Percentiles rank a stretch among this genome's conserved stretches.
Conservation (phyloP, 768 basidiomycete genomes). For the Mycena rebaudengoi region DNA sequence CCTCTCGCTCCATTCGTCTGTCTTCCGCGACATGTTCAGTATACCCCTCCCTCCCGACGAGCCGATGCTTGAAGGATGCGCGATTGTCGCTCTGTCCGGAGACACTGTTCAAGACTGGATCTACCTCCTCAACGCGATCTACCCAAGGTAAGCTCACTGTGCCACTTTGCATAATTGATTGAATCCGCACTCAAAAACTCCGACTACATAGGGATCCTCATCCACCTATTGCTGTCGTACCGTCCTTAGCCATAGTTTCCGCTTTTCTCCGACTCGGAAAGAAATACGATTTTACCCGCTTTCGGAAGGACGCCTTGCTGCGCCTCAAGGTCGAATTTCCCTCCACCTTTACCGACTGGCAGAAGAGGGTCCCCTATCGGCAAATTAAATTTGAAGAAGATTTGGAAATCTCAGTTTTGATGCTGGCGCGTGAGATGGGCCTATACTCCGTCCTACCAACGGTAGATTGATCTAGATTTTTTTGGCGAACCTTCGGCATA, state of each 20-base stretch:
- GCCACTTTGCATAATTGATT: too few relatives aligned
- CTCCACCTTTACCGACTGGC: background rate
- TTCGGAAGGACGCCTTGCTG: background rate
- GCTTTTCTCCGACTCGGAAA: conserved; percentile 7
- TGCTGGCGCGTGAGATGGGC: conserved; percentile 11
- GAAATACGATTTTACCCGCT: conserved; percentile 8
- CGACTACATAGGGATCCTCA: too few relatives aligned
- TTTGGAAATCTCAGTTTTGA: background rate
- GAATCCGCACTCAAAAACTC: too few relatives aligned
- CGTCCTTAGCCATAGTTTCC: background rate
- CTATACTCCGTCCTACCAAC: conserved; percentile 14
- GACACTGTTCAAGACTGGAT: too few relatives aligned
- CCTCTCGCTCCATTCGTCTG: too few relatives aligned
- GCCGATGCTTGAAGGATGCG: too few relatives aligned
- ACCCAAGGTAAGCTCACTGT: too few relatives aligned
- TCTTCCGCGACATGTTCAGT: too few relatives aligned
- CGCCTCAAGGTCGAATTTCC: conserved; percentile 10
- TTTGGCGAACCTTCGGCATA: background rate
- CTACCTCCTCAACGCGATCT: too few relatives aligned
- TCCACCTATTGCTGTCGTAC: background rate
- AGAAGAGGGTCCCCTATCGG: background rate
- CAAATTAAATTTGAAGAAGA: background rate
- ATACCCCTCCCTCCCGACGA: too few relatives aligned
- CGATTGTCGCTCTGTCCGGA: too few relatives aligned
- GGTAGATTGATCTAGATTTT: background rate